Evolutionary conservation across 139 green algal genomes (phyloP), one percentile per base, ranked within the genome.

Genomic region (Chlorokybus atmophyticus): DNA sequence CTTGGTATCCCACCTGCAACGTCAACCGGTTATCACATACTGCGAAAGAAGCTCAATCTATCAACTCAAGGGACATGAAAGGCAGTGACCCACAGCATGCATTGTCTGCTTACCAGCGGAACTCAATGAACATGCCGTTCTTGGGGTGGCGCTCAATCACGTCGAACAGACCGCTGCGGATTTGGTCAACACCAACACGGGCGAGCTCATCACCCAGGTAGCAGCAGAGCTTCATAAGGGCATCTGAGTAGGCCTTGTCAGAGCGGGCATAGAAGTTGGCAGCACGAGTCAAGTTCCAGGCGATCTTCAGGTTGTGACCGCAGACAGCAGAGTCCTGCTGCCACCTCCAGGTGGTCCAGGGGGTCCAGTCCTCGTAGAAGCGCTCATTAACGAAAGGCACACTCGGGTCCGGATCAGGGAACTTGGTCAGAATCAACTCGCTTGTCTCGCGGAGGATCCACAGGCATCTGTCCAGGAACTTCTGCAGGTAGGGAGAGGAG

Each of bases 1-100:
- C 35, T 44, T 44, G 35, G 35, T 44, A 14, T 44, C 35, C 35
- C 35, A 44, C n/a, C n/a, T n/a, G n/a, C n/a, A n/a, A n/a, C n/a
- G n/a, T n/a, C n/a, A n/a, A n/a, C n/a, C n/a, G n/a, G n/a, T n/a
- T n/a, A n/a, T n/a, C n/a, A n/a, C n/a, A n/a, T n/a, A n/a, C n/a
- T n/a, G n/a, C n/a, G n/a, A n/a, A n/a, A n/a, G n/a, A n/a, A n/a
- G n/a, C n/a, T n/a, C n/a, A n/a, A n/a, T n/a, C n/a, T n/a, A n/a
- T n/a, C n/a, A n/a, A n/a, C n/a, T n/a, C n/a, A n/a, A n/a, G n/a
- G n/a, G n/a, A n/a, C n/a, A n/a, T n/a, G n/a, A n/a, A n/a, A n/a
- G n/a, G n/a, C n/a, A n/a, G n/a, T n/a, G n/a, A n/a, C n/a, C n/a
- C n/a, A n/a, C n/a, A n/a, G n/a, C n/a, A n/a, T n/a, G n/a, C n/a